Conservation (phyloP, 2,329 filamentous ascomycete genomes). For the Bipolaris gigantea region DNA sequence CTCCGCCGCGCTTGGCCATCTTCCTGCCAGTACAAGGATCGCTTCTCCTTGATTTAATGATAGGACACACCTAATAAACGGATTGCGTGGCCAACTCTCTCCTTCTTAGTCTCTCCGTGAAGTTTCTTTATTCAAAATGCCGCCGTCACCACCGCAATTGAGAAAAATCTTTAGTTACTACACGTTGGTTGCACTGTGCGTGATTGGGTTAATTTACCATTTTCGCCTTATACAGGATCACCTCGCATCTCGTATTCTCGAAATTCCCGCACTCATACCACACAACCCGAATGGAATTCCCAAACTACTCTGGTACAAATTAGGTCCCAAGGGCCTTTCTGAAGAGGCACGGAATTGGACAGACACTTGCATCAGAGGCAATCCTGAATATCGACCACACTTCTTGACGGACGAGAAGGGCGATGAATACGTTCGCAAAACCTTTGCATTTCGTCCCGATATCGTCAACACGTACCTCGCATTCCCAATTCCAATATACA, state of each 20-base stretch:
- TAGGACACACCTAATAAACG: background rate
- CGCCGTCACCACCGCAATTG: background rate
- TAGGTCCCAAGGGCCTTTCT: conserved; percentile 43
- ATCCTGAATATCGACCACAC: conserved; percentile 34
- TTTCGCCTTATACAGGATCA: background rate
- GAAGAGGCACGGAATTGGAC: conserved; percentile 37
- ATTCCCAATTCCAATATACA: conserved; percentile 44
- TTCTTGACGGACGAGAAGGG: conserved; percentile 37
- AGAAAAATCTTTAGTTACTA: conserved; percentile 1
- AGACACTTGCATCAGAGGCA: conserved; percentile 34
- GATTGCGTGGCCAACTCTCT: background rate
- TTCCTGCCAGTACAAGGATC: background rate
- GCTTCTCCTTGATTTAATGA: background rate
- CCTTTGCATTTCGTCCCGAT: conserved; percentile 42
- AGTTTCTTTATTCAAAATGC: background rate
- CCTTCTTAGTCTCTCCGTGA: background rate
- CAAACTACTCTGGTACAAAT: conserved; percentile 48
- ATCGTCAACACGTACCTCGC: conserved; percentile 43
- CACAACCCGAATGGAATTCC: conserved; percentile 23
- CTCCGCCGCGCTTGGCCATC: background rate
- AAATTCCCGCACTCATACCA: background rate
- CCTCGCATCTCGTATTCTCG: background rate
- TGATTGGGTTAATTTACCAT: conserved; percentile 5
- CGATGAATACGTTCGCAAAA: conserved; percentile 37
- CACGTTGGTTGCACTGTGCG: background rate